These are phyloP conservation scores for Melastoma candidum DNA, from an alignment of 441 rosid species.

Conservation along the genomic window DNA sequence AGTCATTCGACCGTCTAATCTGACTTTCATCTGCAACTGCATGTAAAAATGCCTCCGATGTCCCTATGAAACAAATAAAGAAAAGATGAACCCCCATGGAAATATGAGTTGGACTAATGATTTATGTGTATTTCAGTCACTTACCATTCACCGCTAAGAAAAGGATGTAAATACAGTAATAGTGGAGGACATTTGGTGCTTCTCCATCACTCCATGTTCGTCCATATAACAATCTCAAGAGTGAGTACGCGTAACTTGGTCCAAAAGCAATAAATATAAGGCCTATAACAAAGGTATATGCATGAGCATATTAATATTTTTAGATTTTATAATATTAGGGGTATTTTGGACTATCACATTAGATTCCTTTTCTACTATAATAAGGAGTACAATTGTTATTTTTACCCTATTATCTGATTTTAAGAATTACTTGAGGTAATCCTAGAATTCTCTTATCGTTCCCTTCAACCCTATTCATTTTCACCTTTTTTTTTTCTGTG, in stretches of 20 bases:
- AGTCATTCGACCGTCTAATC: slow-evolving; percentile 70
- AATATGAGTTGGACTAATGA: background rate
- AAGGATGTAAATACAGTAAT: slow-evolving; percentile 73
- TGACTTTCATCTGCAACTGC: slow-evolving; percentile 79
- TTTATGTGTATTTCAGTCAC: slow-evolving; percentile 16
- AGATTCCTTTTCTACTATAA: too few species aligned
- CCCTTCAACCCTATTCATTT: too few species aligned
- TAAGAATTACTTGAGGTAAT: too few species aligned
- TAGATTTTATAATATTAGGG: too few species aligned
- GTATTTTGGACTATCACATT: background rate
- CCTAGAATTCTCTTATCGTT: too few species aligned
- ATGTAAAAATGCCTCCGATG: slow-evolving; percentile 92
- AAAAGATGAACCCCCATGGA: slow-evolving; percentile 3
- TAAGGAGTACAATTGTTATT: too few species aligned
- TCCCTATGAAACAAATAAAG: slow-evolving; percentile 44
- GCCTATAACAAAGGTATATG: slow-evolving; percentile 33
- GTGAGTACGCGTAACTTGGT: slow-evolving; percentile 89
- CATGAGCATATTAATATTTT: too few species aligned
- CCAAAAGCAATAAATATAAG: slow-evolving; percentile 88
- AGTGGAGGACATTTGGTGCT: slow-evolving; percentile 65
- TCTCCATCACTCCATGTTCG: slow-evolving; percentile 96
- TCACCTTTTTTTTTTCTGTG: too few species aligned
- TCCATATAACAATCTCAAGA: slow-evolving; percentile 79
- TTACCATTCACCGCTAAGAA: slow-evolving; percentile 86
- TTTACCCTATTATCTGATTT: too few species aligned